Evolutionary conservation across 1,284 basidiomycete species (phyloP), one percentile per base, ranked within the genome.

Genomic region (Cutaneotrichosporon cavernicola): DNA sequence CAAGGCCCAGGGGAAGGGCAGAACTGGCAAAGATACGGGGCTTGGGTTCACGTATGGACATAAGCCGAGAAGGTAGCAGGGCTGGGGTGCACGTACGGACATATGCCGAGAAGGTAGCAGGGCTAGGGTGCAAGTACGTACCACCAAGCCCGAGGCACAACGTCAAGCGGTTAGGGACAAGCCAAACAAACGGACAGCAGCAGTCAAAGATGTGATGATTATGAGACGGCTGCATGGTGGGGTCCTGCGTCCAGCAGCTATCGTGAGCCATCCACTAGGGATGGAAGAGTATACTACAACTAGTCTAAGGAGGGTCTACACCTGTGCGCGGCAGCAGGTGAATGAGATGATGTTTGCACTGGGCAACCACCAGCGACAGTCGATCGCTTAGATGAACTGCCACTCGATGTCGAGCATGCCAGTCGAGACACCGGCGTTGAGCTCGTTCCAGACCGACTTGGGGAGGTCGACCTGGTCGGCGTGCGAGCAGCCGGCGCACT

Each of bases 281-380:
- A 56, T 38, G 38, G 55, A 11, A 43, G 55, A 53, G 51, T 53
- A 53, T 56, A 43, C 38, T 56, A 56, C 38, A 56, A 56, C 55
- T 43, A 56, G 14, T 26, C 55, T 56, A 56, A 56, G 16, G 55
- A 56, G 22, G 36, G 55, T 56, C 36, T 56, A 56, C 36, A 56
- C 36, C 26, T 18, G 55, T 56, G 55, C 55, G 8, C 55, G 22
- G 55, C 55, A 56, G 38, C 38, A 43, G 36, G 55, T 56, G 55
- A 30, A 13, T 11, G 38, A 16, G 36, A n/a, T n/a, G 22, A 46
- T 30, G 55, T n/a, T 53, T 30, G 51, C 51, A n/a, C 51, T 32
- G 2, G 51, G 31, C 51, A 14, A 26, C 11, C 50, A 26, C 9
- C 13, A 56, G 53, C 38, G 38, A 22, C n/a, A 11, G 36, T 14